These are phyloP conservation scores for Aspergillus jensenii DNA, from an alignment of 2,329 filamentous ascomycete species.

Conservation along the genomic window DNA sequence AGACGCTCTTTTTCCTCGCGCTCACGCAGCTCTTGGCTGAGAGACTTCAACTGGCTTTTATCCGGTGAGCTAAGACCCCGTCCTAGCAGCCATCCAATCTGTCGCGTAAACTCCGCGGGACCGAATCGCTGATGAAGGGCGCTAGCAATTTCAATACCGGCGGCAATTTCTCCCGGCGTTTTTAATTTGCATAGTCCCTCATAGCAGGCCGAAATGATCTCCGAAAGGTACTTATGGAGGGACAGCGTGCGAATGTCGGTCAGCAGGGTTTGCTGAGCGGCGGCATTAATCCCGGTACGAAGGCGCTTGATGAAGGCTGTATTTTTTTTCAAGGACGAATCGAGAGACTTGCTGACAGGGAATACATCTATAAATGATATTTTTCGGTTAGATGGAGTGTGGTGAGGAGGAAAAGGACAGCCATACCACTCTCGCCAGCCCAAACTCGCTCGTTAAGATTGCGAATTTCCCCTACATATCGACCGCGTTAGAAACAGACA, in stretches of 20 bases:
- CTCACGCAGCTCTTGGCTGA: slow-evolving; percentile 80
- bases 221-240: slow-evolving; percentile 93
- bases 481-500: slow-evolving; percentile 3
- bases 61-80: slow-evolving; percentile 90
- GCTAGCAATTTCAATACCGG: slow-evolving; percentile 88
- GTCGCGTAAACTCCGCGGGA: slow-evolving; percentile 83
- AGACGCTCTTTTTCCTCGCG: slow-evolving; percentile 95
- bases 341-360: slow-evolving; percentile 73
- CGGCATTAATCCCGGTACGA: slow-evolving; percentile 79
- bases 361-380: slow-evolving; percentile 65
- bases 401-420: background rate
- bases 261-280: slow-evolving; percentile 78
- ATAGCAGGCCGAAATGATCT: slow-evolving; percentile 93
- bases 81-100: slow-evolving; percentile 87
- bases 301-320: slow-evolving; percentile 97
- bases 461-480: slow-evolving; percentile 74
- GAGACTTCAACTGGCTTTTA: slow-evolving; percentile 74
- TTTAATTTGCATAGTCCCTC: slow-evolving; percentile 92
- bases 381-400: background rate
- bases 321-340: slow-evolving; percentile 96
- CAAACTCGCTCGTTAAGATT: slow-evolving; percentile 83
- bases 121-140: slow-evolving; percentile 96
- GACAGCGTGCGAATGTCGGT: slow-evolving; percentile 88
- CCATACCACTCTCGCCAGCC: slow-evolving; percentile 79
- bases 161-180: slow-evolving; percentile 84